These are phyloP conservation scores for Epithele typhae DNA, from an alignment of 768 basidiomycete species.

Conservation along the genomic window DNA sequence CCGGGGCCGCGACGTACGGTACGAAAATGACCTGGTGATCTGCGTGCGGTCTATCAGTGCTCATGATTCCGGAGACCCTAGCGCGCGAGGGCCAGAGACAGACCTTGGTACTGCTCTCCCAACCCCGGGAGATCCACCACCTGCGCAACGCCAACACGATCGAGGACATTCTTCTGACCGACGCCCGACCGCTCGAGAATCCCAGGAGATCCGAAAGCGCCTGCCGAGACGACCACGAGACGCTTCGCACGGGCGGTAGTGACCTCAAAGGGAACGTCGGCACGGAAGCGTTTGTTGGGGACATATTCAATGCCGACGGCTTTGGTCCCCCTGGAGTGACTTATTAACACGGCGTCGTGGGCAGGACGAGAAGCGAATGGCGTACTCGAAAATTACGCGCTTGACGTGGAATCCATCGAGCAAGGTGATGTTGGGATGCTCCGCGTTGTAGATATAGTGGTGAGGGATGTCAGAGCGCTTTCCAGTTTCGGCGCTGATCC, in stretches of 20 bases:
- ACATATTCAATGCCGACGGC: slow-evolving; percentile 37
- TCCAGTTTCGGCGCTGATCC: slow-evolving; percentile 47
- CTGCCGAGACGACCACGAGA: slow-evolving; percentile 36
- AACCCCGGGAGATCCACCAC: slow-evolving; percentile 38
- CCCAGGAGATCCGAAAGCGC: slow-evolving; percentile 40
- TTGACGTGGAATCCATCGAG: slow-evolving; percentile 29
- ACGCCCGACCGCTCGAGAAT: slow-evolving; percentile 54
- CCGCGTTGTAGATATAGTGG: slow-evolving; percentile 32
- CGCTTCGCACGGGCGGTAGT: slow-evolving; percentile 26
- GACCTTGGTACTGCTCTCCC: slow-evolving; percentile 39
- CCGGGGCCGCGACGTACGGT: slow-evolving; percentile 9
- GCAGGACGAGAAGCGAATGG: background rate
- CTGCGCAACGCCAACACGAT: slow-evolving; percentile 23
- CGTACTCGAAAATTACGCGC: slow-evolving; percentile 34
- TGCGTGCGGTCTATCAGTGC: background rate
- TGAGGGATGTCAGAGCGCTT: slow-evolving; percentile 53
- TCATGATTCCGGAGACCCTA: background rate
- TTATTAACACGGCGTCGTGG: background rate
- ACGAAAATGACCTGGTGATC: slow-evolving; percentile 5
- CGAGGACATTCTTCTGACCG: slow-evolving; percentile 29
- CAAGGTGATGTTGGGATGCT: slow-evolving; percentile 23
- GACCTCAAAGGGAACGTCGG: slow-evolving; percentile 1
- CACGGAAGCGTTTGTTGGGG: slow-evolving; percentile 22
- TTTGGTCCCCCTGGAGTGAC: slow-evolving; percentile 26
- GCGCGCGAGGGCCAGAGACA: background rate